These are phyloP conservation scores for Aechmea fasciata DNA, from an alignment of 176 grass and related monocot species.

Conservation along the genomic window DNA sequence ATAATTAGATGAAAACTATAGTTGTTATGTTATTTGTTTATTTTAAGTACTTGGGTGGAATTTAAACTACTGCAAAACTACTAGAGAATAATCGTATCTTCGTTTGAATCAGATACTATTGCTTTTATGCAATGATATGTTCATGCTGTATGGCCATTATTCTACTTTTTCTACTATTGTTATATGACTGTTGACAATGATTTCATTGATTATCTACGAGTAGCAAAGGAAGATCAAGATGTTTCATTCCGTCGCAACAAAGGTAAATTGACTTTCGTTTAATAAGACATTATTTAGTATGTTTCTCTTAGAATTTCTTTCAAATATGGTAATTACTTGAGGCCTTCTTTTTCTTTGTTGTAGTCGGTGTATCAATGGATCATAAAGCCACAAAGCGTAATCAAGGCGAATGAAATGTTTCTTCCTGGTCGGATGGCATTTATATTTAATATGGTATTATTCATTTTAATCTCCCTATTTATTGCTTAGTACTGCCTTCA, in stretches of 20 bases:
- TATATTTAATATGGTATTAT: conserved; percentile 85
- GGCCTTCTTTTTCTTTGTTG: conserved; percentile 23
- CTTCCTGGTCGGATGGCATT: conserved; percentile 96
- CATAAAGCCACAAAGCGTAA: conserved; percentile 73
- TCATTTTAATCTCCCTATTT: conserved; percentile 3
- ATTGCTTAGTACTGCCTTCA: not conserved
- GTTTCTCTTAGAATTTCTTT: not conserved
- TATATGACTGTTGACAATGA: not conserved
- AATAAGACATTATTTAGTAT: not conserved
- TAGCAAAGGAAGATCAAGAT: conserved; percentile 51
- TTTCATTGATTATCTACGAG: conserved; percentile 22
- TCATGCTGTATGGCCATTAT: not conserved
- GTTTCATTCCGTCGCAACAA: conserved; percentile 79
- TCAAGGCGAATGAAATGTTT: conserved; percentile 87
- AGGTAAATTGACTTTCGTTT: conserved; percentile 33
- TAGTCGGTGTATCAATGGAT: conserved; percentile 98
- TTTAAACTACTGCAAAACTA: not conserved
- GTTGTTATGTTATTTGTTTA: not conserved
- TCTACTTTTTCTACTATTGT: not conserved
- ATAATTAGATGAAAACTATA: not conserved
- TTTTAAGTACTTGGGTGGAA: not conserved
- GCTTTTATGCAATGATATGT: not conserved
- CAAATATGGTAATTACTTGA: conserved; percentile 5
- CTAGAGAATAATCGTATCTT: not conserved
- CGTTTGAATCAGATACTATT: not conserved